These are phyloP conservation scores for Gracilariopsis chorda DNA, from an alignment of 23 red algal species.

Conservation along the genomic window DNA sequence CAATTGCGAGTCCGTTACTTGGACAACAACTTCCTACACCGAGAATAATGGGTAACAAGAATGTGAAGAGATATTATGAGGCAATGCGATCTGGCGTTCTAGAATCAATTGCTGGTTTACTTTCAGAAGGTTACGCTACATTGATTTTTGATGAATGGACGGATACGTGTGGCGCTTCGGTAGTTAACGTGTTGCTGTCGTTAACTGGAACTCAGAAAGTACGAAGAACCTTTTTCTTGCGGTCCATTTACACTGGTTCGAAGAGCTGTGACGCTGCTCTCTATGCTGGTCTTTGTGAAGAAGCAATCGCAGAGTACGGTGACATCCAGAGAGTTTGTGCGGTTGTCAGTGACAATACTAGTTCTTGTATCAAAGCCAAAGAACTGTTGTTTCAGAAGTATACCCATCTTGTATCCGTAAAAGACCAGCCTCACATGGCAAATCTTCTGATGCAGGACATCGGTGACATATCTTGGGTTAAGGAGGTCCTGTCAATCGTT, in stretches of 20 bases:
- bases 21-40: too few relatives aligned
- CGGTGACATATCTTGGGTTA: neutral
- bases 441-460: constrained; percentile 19
- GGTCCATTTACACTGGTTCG: constrained; percentile 10
- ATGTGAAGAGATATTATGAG: too few relatives aligned
- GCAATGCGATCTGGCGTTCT: too few relatives aligned
- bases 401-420: neutral
- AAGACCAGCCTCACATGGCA: neutral
- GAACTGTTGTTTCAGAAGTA: neutral
- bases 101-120: too few relatives aligned
- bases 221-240: constrained; percentile 13
- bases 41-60: too few relatives aligned
- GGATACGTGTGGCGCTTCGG: neutral
- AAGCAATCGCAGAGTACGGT: neutral
- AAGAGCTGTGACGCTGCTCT: neutral
- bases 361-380: neutral
- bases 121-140: constrained; percentile 13
- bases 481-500: neutral
- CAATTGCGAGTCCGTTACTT: too few relatives aligned
- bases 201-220: neutral
- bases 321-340: constrained; percentile 5
- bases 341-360: constrained; percentile 25
- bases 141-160: constrained; percentile 22
- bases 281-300: constrained; percentile 13
- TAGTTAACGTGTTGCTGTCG: neutral